Evolutionary conservation across 2,329 filamentous ascomycete species (phyloP).

Genomic region (Microdochium bolleyi): DNA sequence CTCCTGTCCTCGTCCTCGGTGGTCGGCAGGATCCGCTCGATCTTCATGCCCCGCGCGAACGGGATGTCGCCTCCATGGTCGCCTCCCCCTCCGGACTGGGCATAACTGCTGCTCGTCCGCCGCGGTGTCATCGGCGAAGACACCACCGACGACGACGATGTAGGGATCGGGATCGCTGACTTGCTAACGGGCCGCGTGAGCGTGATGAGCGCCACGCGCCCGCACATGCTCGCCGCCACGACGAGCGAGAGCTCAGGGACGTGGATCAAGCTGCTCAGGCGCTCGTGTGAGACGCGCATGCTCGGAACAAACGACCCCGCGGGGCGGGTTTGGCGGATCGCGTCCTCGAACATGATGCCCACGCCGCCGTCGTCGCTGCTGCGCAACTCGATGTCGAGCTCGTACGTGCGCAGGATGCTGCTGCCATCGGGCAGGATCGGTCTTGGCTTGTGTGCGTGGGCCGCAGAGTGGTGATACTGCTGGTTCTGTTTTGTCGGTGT

Average conservation of each 20-base stretch:
- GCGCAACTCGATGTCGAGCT: constrained; percentile 39
- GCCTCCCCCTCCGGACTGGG: constrained; percentile 7
- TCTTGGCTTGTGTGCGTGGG: background rate
- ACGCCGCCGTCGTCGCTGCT: constrained; percentile 16
- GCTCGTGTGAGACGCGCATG: constrained; percentile 25
- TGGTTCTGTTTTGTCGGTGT: background rate
- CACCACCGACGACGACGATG: background rate
- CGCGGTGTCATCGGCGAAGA: background rate
- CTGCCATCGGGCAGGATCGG: constrained; percentile 8
- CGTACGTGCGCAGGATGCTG: constrained; percentile 38
- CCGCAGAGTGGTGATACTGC: background rate
- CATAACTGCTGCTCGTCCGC: background rate
- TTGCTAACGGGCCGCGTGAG: constrained; percentile 37
- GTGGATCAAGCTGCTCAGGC: constrained; percentile 54
- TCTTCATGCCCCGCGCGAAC: constrained; percentile 33
- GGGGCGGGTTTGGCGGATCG: constrained; percentile 13
- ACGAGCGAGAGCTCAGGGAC: constrained; percentile 66
- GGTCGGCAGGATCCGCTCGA: constrained; percentile 45
- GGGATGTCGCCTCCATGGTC: constrained; percentile 8
- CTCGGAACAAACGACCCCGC: constrained; percentile 20
- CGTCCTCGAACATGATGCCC: constrained; percentile 22
- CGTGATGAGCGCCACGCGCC: constrained; percentile 54
- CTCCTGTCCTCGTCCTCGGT: constrained; percentile 32
- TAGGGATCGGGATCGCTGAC: background rate
- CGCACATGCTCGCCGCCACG: constrained; percentile 57